These are phyloP conservation scores for Yamadazyma olivae DNA, from an alignment of 805 yeast genomes.

Conservation along the genomic window DNA sequence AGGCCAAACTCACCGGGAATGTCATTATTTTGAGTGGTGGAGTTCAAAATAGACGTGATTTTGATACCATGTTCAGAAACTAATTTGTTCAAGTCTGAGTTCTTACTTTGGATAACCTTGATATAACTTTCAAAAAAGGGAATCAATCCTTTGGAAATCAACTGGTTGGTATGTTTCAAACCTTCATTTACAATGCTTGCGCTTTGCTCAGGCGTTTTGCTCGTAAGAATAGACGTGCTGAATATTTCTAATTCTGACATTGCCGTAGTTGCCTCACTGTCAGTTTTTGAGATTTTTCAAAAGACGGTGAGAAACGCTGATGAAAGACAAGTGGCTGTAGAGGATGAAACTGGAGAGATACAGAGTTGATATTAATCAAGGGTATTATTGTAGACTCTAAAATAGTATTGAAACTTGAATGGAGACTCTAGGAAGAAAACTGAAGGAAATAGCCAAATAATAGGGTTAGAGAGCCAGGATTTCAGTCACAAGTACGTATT, in stretches of 20 bases:
- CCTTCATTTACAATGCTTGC: conserved; percentile 36
- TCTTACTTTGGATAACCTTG: conserved; percentile 24
- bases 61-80: conserved; percentile 28
- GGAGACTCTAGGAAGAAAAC: too few relatives aligned
- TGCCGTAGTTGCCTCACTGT: not conserved
- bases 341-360: too few relatives aligned
- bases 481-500: too few relatives aligned
- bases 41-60: conserved; percentile 3
- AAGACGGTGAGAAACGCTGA: too few relatives aligned
- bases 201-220: conserved; percentile 41
- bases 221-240: conserved; percentile 36
- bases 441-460: too few relatives aligned
- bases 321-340: too few relatives aligned
- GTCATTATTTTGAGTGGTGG: conserved; percentile 17
- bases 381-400: too few relatives aligned
- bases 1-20: conserved; percentile 29
- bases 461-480: too few relatives aligned
- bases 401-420: too few relatives aligned
- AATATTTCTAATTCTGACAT: conserved; percentile 11
- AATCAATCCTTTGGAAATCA: conserved; percentile 28
- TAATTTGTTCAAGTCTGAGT: conserved; percentile 61
- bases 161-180: conserved; percentile 24
- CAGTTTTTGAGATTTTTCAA: too few relatives aligned
- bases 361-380: too few relatives aligned
- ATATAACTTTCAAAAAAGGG: conserved; percentile 30